A percentile compares a stretch with the other conserved stretches of the same genome.
phyloP scores from a whole-genome alignment of 2,329 filamentous ascomycete species.

The Aciculosporium take region DNA sequence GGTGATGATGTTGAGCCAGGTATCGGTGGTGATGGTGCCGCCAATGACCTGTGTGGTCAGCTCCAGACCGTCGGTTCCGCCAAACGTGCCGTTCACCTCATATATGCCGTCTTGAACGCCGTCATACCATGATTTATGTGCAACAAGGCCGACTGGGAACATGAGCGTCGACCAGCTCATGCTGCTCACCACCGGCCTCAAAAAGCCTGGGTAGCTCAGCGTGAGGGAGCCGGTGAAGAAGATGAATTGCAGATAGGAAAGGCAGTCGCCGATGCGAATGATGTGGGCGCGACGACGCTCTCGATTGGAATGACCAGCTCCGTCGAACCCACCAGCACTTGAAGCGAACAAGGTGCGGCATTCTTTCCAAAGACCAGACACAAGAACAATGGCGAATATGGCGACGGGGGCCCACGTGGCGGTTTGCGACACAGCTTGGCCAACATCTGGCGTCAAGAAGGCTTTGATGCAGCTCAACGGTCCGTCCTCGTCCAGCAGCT shows the following conservation, averaged over 20 bases:
- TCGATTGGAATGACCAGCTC: neutral
- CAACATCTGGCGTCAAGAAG: conserved; percentile 1
- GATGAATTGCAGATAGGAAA: conserved; percentile 64
- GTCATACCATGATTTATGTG: conserved; percentile 12
- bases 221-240: conserved; percentile 56
- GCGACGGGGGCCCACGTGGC: neutral
- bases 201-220: conserved; percentile 60
- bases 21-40: conserved; percentile 43
- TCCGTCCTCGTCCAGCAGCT: neutral
- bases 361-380: neutral
- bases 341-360: neutral
- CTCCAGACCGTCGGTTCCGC: conserved; percentile 40
- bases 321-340: neutral
- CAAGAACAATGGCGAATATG: neutral
- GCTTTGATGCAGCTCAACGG: neutral
- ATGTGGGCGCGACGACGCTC: neutral
- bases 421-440: neutral
- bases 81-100: conserved; percentile 49
- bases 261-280: conserved; percentile 33
- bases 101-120: conserved; percentile 44
- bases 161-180: conserved; percentile 32
- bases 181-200: conserved; percentile 52
- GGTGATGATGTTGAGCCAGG: conserved; percentile 56
- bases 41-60: conserved; percentile 55
- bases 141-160: conserved; percentile 27